Base-by-base conservation (phyloP, 1,284 basidiomycete species). In the Pseudozyma pruni region DNA sequence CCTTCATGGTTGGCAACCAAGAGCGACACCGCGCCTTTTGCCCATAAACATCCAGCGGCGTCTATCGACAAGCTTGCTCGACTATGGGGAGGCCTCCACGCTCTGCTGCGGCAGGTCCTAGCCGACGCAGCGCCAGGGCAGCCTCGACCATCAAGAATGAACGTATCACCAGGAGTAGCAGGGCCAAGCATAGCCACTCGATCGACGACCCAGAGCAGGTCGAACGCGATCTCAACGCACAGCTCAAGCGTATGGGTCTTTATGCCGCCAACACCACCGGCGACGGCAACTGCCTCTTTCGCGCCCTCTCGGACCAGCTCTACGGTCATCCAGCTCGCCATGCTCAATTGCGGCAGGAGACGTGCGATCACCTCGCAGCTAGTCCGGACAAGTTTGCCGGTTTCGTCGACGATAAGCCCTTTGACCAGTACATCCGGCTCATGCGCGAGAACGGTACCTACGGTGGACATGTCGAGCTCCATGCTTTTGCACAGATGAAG, bases 391-490 rank as follows among this genome's bases (percentile, higher is more conserved):
- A 89, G 25, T 95, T 93, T 81, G 90, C 89, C 58, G 90, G 90
- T 6, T 95, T 95, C 80, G 91, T 94, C 34, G 93, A 95, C 79
- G 91, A 91, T 74, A 86, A 90, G 47, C 75, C 80, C 16, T 81
- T 80, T 22, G 75, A 75, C 32, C 69, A 71, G 32, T 81, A 81
- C 48, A 67, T 81, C n/a, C 56, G 57, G 2, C 51, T 59, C 8
- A 60, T 80, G 83, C 67, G 83, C 33, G 66, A 75, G 37, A 59
- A 79, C 89, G 92, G 89, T 25, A 93, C 92, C 0, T 95, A 94
- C 72, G 93, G 92, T 35, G 93, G 92, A 0, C 92, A 95, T 83
- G 87, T 95, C 74, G 93, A 95, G 81, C 86, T 95, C 9, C 90
- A 90, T 14, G 92, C 92, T 0, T 95, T 94, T 81, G 90, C 93